Evolutionary conservation across 1,284 basidiomycete genomes (phyloP), one percentile per base, ranked within the genome.

Genomic region (Prillingera fragicola): DNA sequence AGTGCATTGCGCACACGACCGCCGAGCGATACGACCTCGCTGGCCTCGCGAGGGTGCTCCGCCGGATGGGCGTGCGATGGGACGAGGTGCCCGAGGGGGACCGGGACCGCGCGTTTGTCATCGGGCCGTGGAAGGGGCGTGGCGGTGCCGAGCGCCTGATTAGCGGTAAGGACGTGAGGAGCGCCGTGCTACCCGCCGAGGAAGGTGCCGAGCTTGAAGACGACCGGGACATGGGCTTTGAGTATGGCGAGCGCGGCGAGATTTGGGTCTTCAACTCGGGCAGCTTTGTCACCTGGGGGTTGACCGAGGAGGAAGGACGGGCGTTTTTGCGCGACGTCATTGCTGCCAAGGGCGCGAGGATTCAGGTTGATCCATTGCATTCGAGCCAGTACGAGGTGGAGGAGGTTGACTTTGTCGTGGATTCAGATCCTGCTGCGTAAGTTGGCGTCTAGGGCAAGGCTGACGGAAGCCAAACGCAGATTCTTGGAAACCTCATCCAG

Each of bases 401-500:
- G 61, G 87, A 90, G 57, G 76, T 91, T 27, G 88, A 92, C 63
- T 92, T 90, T 70, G 85, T 89, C 8, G 83, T 84, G 19, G 88
- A 92, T n/a, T n/a, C n/a, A n/a, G n/a, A n/a, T 70, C 84, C 85
- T 24, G 81, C 75, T 44, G 86, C 90, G 84, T 88, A 67, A 67
- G 82, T 77, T 17, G n/a, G 15, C 4, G 22, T 18, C 8, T 17
- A 8, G 32, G 4, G 19, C 8, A 14, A 21, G 14, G 35, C 40
- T 43, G 29, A 53, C 41, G 24, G 28, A 48, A 5, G 87, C 62
- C 74, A 78, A 55, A 91, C 88, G 0, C 80, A 86, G 18, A 74
- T 92, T 38, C 85, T 90, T 62, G 88, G 88, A 32, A 88, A 92
- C 63, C 71, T 92, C 45, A 90, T 91, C 50, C 85, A 91, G 39